These are phyloP conservation scores for Metschnikowia lachancei DNA, from an alignment of 805 yeast genomes.

Conservation along the genomic window DNA sequence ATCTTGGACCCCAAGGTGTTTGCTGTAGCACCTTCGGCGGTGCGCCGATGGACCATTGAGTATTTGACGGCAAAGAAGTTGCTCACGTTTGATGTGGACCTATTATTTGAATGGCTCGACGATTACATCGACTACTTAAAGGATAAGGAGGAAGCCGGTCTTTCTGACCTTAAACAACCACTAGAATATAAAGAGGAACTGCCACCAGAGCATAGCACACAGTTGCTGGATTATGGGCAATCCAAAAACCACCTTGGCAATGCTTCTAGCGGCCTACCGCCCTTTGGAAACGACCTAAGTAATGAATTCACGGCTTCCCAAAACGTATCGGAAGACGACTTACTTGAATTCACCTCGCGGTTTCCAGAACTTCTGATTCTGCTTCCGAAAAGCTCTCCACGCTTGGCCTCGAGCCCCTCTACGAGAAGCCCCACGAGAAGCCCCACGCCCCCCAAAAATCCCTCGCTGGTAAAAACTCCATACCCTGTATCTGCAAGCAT, in stretches of 20 bases:
- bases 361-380: conserved; percentile 14
- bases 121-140: conserved; percentile 38
- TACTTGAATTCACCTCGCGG: conserved; percentile 13
- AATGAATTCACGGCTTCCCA: not conserved
- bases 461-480: not conserved
- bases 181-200: not conserved
- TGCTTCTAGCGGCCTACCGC: too few species aligned
- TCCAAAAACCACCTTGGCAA: too few species aligned
- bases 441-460: not conserved
- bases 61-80: conserved; percentile 31
- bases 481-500: conserved; percentile 1
- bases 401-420: not conserved
- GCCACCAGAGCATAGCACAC: too few species aligned
- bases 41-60: conserved; percentile 26
- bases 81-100: conserved; percentile 35
- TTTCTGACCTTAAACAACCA: too few species aligned
- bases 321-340: conserved; percentile 9
- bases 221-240: too few species aligned
- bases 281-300: not conserved
- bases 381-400: not conserved
- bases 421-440: not conserved
- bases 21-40: conserved; percentile 20
- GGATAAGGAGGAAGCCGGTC: conserved; percentile 4
- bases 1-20: conserved; percentile 22
- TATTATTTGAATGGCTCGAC: conserved; percentile 39